phyloP scores from a whole-genome alignment of 192 early-diverging fungal species.

The Coemansia sp. region DNA sequence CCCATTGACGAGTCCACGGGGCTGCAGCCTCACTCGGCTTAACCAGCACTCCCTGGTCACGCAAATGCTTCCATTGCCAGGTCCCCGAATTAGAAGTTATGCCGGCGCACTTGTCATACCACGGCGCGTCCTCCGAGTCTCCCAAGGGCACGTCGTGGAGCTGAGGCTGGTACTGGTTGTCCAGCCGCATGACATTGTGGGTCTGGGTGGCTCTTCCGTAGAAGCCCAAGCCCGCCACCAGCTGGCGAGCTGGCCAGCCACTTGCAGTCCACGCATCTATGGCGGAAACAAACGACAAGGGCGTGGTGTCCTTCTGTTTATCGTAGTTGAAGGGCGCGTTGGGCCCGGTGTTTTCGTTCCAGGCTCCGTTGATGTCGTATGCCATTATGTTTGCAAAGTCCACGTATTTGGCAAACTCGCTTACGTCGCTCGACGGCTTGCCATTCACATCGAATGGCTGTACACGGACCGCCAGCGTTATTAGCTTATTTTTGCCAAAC shows the following conservation, averaged over 20 bases:
- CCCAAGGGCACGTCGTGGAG: conserved; percentile 46
- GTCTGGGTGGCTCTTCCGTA: conserved; percentile 59
- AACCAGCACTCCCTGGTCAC: conserved; percentile 57
- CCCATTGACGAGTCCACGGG: conserved; percentile 66
- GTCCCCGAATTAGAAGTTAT: conserved; percentile 37
- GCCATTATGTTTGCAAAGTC: conserved; percentile 69
- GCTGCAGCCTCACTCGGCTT: conserved; percentile 47
- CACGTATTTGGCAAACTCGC: conserved; percentile 60
- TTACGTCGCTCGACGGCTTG: conserved; percentile 53
- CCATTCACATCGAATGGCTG: conserved; percentile 57
- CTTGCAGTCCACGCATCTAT: conserved; percentile 51
- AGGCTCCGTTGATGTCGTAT: conserved; percentile 62
- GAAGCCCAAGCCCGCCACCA: conserved; percentile 60
- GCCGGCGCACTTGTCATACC: conserved; percentile 25
- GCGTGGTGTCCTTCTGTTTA: conserved; percentile 20
- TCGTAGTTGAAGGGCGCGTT: conserved; percentile 59
- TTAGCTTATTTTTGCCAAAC: conserved; percentile 47
- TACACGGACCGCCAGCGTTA: conserved; percentile 66
- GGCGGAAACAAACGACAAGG: conserved; percentile 45
- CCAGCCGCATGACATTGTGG: conserved; percentile 50
- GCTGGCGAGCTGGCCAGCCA: conserved; percentile 59
- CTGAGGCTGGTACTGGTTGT: conserved; percentile 53
- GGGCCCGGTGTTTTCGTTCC: conserved; percentile 58
- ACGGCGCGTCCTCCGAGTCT: conserved; percentile 56
- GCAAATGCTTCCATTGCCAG: conserved; percentile 66